Percentiles rank a stretch among this genome's conserved stretches.
phyloP scores from a whole-genome alignment of 2,329 filamentous ascomycete genomes.

The Clathrospora elynae region DNA sequence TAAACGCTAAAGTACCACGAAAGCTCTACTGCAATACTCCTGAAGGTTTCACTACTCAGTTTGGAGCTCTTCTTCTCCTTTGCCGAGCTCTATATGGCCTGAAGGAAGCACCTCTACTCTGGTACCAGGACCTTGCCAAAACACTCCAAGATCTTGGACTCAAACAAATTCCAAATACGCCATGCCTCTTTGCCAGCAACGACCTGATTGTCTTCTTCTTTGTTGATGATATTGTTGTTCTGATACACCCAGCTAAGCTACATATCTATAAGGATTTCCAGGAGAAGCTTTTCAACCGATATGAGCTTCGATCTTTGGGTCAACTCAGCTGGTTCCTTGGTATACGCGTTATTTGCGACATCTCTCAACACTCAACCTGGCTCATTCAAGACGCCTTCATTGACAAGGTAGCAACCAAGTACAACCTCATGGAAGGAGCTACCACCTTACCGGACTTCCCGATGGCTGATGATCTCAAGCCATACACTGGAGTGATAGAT shows the following conservation, averaged over 20 bases:
- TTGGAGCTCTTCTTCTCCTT: too few relatives aligned
- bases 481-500: neutral
- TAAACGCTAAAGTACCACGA: too few relatives aligned
- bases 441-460: neutral
- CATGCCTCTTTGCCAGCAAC: too few relatives aligned
- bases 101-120: too few relatives aligned
- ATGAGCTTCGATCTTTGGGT: conserved; percentile 1
- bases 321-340: conserved; percentile 4
- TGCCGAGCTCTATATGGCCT: too few relatives aligned
- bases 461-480: neutral
- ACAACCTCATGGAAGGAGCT: conserved; percentile 5
- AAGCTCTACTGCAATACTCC: too few relatives aligned
- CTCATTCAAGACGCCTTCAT: conserved; percentile 16
- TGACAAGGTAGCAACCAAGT: conserved; percentile 16
- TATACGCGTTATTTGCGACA: conserved; percentile 4
- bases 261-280: neutral
- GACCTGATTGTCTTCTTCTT: neutral
- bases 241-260: neutral
- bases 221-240: neutral
- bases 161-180: too few relatives aligned
- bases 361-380: conserved; percentile 4
- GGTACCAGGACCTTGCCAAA: too few relatives aligned
- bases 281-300: conserved; percentile 2
- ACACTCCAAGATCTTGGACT: too few relatives aligned
- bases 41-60: too few relatives aligned